phyloP scores from a whole-genome alignment of 208 protist genomes.

The Plasmodiophora brassicae region DNA sequence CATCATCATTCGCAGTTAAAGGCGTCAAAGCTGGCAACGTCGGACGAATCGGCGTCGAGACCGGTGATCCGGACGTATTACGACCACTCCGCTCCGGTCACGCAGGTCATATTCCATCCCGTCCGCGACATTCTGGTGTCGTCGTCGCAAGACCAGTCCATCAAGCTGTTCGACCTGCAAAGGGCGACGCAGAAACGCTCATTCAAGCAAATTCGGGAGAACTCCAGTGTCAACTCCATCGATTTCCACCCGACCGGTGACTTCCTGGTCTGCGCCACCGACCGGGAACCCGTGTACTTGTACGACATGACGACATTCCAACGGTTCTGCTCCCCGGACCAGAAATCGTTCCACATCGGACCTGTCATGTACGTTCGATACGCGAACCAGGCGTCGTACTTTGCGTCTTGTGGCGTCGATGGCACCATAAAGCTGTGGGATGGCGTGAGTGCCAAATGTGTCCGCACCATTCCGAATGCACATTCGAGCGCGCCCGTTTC shows the following conservation, averaged over 20 bases:
- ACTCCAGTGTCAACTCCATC: constrained; percentile 17
- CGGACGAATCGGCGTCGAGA: background rate
- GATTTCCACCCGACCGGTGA: background rate
- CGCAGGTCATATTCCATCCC: constrained; percentile 17
- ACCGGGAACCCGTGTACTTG: background rate
- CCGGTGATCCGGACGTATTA: constrained; percentile 18
- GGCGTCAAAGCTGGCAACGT: no score
- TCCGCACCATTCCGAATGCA: background rate
- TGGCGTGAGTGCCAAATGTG: background rate
- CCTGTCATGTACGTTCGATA: background rate
- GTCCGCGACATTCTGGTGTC: constrained; percentile 1
- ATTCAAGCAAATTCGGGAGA: constrained; percentile 12
- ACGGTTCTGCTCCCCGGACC: background rate
- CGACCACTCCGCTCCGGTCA: background rate
- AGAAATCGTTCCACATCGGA: background rate
- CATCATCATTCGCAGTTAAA: constrained; percentile 18
- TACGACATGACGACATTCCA: constrained; percentile 15
- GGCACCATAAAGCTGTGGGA: constrained; percentile 10
- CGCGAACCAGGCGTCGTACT: background rate
- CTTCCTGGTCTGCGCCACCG: constrained; percentile 15
- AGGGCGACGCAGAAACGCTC: background rate
- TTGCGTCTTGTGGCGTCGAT: background rate
- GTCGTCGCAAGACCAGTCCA: background rate
- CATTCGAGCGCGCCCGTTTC: constrained; percentile 13
- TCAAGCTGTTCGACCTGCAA: constrained; percentile 23